Conservation (phyloP, 2,329 filamentous ascomycete genomes). For the Sporothrix phasma region DNA sequence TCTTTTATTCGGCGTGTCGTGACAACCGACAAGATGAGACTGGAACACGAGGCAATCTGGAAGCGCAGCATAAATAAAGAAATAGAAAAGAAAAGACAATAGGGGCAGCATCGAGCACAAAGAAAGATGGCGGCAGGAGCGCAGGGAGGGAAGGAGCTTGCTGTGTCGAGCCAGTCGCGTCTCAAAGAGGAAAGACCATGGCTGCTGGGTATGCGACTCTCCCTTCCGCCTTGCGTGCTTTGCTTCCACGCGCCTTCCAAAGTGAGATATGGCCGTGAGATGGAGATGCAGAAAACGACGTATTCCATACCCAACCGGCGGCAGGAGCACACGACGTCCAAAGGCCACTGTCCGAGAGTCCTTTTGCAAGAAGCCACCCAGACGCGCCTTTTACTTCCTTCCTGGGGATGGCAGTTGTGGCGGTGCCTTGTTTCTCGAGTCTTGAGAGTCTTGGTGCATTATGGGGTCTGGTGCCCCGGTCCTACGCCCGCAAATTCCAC, state of each 20-base stretch:
- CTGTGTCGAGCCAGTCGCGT: background rate
- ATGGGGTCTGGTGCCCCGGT: background rate
- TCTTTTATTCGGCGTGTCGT: too few species aligned
- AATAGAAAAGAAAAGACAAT: background rate
- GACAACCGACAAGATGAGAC: background rate
- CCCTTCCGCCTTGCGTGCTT: background rate
- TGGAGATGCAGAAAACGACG: too few species aligned
- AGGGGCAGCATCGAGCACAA: background rate
- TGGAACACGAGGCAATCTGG: slow-evolving; percentile 1
- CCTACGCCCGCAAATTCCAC: background rate
- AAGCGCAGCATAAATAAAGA: background rate
- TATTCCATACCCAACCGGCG: too few species aligned
- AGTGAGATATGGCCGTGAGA: too few species aligned
- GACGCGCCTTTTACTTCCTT: slow-evolving; percentile 3
- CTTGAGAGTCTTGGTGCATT: background rate
- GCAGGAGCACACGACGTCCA: background rate
- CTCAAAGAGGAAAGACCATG: background rate
- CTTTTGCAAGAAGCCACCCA: too few species aligned
- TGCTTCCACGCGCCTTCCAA: background rate
- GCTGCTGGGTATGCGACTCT: background rate
- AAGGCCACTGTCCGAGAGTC: too few species aligned
- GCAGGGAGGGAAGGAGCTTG: too few species aligned
- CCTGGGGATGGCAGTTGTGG: background rate
- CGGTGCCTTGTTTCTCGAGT: background rate
- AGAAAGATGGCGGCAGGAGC: background rate